Evolutionary conservation across 352 stramenopile genomes (phyloP), one percentile per base, ranked within the genome.

Genomic region (Peronosclerospora sorghi): DNA sequence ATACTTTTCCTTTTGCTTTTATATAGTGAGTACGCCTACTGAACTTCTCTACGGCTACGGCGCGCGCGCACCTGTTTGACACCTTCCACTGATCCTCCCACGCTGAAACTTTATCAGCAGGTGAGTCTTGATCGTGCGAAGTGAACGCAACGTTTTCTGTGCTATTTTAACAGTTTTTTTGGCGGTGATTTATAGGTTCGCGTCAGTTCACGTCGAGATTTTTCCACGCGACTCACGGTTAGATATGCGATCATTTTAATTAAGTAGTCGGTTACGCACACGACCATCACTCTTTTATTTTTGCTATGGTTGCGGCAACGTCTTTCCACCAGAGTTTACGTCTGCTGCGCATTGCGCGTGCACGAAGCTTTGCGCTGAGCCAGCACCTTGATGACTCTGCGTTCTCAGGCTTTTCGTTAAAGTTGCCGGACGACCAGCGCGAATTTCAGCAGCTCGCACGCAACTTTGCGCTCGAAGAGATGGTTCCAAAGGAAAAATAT

Each of bases 391-490:
- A 87, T 36, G 75, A 87, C 36, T 70, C 68, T 12, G 34, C 50
- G 32, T 72, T 67, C 37, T 42, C 45, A 3, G 29, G 53, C 58
- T 83, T 85, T 48, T 85, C 72, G 38, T 59, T 91, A 45, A 91
- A 91, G 60, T 57, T 95, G 24, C 85, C 74, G 45, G 81, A 90
- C 45, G 77, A 92, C 35, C 81, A 95, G 64, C 77, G 75, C 51
- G 79, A 88, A 48, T 91, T 94, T 56, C 80, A 94, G 59, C 46
- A 69, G 28, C 48, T 92, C 4, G 82, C 83, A 18, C 72, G 83
- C 58, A 91, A 95, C 55, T 95, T 95, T 54, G 83, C 83, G 14
- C 67, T 72, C 24, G 78, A 95, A 15, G 83, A 95, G 57, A 92
- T 95, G 82, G 90, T 92, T 53, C 83, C 83, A 8, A 82, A 72